Evolutionary conservation across 352 stramenopile species (phyloP).

Genomic region (Phytophthora gonapodyides): DNA sequence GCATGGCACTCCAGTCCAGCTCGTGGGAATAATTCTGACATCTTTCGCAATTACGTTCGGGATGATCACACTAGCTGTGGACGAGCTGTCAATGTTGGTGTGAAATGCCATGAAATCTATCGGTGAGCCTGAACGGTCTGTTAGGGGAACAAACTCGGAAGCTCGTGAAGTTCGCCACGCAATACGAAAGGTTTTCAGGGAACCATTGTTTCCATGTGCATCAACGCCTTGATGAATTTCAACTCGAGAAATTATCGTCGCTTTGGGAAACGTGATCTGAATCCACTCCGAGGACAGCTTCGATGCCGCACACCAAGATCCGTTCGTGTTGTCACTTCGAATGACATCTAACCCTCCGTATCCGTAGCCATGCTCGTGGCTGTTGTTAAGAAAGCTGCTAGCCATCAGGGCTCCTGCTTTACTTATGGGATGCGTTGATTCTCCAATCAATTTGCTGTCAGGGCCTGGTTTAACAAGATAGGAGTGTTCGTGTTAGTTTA

Average conservation of each 20-base stretch:
- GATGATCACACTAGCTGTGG: slow-evolving; percentile 13
- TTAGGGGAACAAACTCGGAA: slow-evolving; percentile 10
- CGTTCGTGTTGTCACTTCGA: slow-evolving; percentile 23
- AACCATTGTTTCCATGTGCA: slow-evolving; percentile 20
- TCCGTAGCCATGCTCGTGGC: slow-evolving; percentile 48
- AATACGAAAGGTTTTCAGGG: slow-evolving; percentile 22
- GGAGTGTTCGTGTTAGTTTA: neutral
- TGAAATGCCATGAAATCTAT: slow-evolving; percentile 13
- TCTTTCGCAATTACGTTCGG: slow-evolving; percentile 43
- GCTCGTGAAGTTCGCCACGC: slow-evolving; percentile 13
- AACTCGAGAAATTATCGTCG: slow-evolving; percentile 46
- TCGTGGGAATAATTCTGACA: slow-evolving; percentile 45
- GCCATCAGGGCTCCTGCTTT: slow-evolving; percentile 17
- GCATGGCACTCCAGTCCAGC: slow-evolving; percentile 44
- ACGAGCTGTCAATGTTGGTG: neutral
- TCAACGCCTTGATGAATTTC: slow-evolving; percentile 32
- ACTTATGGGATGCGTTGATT: slow-evolving; percentile 10
- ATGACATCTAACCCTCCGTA: slow-evolving; percentile 37
- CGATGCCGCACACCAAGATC: slow-evolving; percentile 49
- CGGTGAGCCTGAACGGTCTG: neutral
- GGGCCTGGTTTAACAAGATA: slow-evolving; percentile 11
- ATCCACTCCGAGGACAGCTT: slow-evolving; percentile 41
- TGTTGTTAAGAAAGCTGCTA: slow-evolving; percentile 42
- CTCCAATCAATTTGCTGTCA: slow-evolving; percentile 28
- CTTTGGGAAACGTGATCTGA: slow-evolving; percentile 44